Conservation (phyloP, 257 asterid genomes). For the Jacaranda copaia region DNA sequence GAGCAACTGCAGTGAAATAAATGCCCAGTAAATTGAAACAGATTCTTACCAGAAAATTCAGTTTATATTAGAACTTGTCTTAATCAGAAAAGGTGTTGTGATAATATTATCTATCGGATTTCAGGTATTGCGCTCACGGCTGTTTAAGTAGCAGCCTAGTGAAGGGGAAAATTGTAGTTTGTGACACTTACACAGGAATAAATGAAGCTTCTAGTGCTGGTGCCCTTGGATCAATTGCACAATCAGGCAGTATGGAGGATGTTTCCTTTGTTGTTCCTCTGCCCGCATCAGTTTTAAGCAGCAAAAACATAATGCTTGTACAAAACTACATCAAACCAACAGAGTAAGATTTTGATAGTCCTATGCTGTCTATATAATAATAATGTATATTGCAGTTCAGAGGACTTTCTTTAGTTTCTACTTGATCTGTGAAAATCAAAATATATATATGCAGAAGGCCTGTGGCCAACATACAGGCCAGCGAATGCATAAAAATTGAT, state of each 20-base stretch:
- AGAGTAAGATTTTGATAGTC: background rate
- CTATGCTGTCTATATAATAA: background rate
- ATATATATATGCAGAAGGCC: constrained; percentile 6
- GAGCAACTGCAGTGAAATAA: no score
- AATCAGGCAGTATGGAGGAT: background rate
- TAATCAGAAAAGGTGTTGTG: no score
- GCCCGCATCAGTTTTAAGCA: background rate
- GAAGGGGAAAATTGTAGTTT: constrained; percentile 36
- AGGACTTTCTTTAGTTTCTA: no score
- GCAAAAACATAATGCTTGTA: background rate
- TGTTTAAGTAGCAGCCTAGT: constrained; percentile 31
- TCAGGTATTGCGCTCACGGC: background rate
- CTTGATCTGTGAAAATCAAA: no score
- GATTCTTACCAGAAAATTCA: no score
- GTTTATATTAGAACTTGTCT: no score
- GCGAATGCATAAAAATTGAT: constrained; percentile 5
- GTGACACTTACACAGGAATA: background rate
- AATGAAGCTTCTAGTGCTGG: background rate
- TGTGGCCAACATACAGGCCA: background rate
- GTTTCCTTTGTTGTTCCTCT: constrained; percentile 7
- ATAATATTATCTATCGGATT: background rate
- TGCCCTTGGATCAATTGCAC: constrained; percentile 23
- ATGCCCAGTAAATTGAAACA: no score
- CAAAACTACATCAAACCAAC: no score
- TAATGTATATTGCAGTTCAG: no score